Evolutionary conservation across 106 monocot species (phyloP).

Genomic region (Acanthochlamys bracteata): DNA sequence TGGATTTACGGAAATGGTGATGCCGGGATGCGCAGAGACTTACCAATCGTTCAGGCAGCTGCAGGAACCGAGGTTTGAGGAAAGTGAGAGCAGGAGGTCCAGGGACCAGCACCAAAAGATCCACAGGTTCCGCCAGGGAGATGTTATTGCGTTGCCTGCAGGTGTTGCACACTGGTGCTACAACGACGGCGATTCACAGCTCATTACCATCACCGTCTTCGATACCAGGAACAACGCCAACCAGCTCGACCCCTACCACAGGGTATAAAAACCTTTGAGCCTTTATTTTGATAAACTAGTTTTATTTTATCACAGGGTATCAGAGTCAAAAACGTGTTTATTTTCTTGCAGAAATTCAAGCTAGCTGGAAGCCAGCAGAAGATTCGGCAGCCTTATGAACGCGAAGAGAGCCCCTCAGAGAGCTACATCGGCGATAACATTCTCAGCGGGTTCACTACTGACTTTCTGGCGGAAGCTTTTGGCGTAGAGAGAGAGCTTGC

Average conservation of each 20-base stretch:
- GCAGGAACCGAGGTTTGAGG: background rate
- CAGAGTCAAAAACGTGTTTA: background rate
- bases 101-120: conserved; percentile 56
- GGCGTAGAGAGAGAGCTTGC: conserved; percentile 25
- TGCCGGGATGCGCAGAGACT: conserved; percentile 33
- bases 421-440: conserved; percentile 16
- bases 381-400: background rate
- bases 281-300: background rate
- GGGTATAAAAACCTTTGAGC: conserved; percentile 13
- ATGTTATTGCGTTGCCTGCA: conserved; percentile 47
- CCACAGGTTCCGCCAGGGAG: conserved; percentile 37
- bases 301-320: background rate
- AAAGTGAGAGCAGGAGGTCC: conserved; percentile 9
- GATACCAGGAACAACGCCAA: conserved; percentile 47
- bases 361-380: conserved; percentile 26
- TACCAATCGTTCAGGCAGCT: conserved; percentile 22
- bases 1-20: conserved; percentile 3
- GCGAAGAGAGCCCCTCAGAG: background rate
- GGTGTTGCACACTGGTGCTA: conserved; percentile 54
- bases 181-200: conserved; percentile 43
- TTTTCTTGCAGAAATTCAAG: conserved; percentile 16
- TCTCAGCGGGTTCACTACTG: conserved; percentile 29
- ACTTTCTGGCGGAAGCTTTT: conserved; percentile 26
- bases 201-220: conserved; percentile 27
- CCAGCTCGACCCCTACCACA: conserved; percentile 44